Conservation (phyloP, 768 basidiomycete genomes). For the Boletus sp. region DNA sequence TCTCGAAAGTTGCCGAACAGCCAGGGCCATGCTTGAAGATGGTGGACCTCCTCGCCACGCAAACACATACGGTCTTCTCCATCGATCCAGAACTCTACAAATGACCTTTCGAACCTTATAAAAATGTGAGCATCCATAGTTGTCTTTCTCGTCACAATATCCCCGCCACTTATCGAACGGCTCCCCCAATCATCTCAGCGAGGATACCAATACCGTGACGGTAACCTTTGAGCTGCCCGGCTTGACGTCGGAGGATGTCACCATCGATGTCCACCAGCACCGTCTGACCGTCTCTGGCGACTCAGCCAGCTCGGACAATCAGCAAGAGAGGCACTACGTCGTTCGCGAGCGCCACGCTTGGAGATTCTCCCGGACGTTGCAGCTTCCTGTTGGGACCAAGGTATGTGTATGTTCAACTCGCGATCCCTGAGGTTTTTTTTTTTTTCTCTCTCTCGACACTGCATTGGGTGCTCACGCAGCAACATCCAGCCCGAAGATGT, state of each 20-base stretch:
- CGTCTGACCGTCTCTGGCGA: conserved; percentile 49
- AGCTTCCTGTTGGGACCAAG: conserved; percentile 46
- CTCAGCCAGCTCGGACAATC: conserved; percentile 28
- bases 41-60: background rate
- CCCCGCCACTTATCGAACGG: background rate
- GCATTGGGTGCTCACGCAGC: background rate
- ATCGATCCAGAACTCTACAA: background rate
- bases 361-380: conserved; percentile 43
- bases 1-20: conserved; percentile 7
- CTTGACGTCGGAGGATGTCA: conserved; percentile 45
- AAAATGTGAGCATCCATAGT: background rate
- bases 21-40: background rate
- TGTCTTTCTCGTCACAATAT: background rate
- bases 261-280: conserved; percentile 45
- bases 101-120: background rate
- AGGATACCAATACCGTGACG: conserved; percentile 40
- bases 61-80: background rate
- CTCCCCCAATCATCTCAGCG: background rate
- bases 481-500: conserved; percentile 41
- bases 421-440: background rate
- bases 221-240: conserved; percentile 58
- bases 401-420: too few species aligned
- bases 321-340: conserved; percentile 37
- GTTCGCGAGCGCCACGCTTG: conserved; percentile 46
- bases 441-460: too few species aligned